A percentile compares a stretch with the other conserved stretches of the same genome.
These are phyloP conservation scores for Candida hispaniensis DNA, from an alignment of 805 yeast genomes.

Conservation along the genomic window DNA sequence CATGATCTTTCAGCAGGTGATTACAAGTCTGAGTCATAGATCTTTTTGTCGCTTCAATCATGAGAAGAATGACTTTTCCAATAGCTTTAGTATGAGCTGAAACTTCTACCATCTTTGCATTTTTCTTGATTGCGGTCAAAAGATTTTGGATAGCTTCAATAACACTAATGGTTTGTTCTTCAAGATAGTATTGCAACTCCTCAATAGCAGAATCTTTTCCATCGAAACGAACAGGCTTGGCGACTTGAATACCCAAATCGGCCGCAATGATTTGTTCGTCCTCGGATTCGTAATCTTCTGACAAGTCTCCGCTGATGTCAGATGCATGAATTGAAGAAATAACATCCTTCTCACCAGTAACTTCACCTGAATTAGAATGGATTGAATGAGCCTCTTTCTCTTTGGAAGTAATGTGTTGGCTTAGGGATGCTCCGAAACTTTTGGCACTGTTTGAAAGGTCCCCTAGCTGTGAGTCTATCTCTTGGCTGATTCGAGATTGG, in stretches of 20 bases:
- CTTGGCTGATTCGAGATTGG: no score
- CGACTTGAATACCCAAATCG: slow-evolving; percentile 10
- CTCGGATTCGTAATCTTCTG: slow-evolving; percentile 6
- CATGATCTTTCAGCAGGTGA: slow-evolving; percentile 76
- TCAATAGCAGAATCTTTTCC: slow-evolving; percentile 74
- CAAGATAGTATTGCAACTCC: slow-evolving; percentile 73
- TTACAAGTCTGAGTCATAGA: slow-evolving; percentile 86
- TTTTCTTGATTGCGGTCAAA: slow-evolving; percentile 37
- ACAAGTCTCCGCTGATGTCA: no score
- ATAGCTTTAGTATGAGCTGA: slow-evolving; percentile 67
- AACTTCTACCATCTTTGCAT: slow-evolving; percentile 64
- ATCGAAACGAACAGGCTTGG: slow-evolving; percentile 42
- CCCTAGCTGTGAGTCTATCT: no score
- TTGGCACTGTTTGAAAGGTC: no score
- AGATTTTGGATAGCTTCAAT: slow-evolving; percentile 81
- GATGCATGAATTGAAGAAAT: no score
- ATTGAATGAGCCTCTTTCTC: no score
- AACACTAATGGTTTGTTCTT: slow-evolving; percentile 87
- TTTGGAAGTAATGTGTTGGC: no score
- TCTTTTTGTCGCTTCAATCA: slow-evolving; percentile 80
- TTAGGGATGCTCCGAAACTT: no score
- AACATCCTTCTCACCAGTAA: no score
- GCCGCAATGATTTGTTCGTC: slow-evolving; percentile 16
- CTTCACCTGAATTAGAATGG: no score
- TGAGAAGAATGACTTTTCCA: slow-evolving; percentile 63